Percentiles rank a stretch among this genome's conserved stretches.
Conservation (phyloP, 352 stramenopile species). For the Pythium aquatile region DNA sequence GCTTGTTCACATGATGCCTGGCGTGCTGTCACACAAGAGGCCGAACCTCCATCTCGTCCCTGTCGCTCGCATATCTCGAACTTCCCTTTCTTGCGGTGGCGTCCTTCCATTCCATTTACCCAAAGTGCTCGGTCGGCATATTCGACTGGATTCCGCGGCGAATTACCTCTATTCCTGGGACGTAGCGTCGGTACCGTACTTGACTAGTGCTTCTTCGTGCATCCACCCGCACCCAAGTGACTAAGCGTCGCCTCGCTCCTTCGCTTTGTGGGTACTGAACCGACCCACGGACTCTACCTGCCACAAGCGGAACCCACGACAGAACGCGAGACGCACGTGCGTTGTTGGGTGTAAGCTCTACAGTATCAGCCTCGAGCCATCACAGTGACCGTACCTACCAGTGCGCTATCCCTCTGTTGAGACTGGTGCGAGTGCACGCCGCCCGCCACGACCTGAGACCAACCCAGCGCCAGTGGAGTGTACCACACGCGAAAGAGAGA, state of each 20-base stretch:
- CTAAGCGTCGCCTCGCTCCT: neutral
- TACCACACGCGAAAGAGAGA: neutral
- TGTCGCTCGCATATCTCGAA: neutral
- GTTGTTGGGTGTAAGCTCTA: neutral
- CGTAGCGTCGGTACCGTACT: neutral
- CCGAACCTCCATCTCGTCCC: neutral
- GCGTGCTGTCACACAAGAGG: neutral
- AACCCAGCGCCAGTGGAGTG: neutral
- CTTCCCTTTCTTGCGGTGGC: neutral
- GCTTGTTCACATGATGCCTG: neutral
- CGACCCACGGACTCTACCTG: neutral
- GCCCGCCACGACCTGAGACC: neutral
- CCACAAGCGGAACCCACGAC: neutral
- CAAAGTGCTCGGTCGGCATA: neutral
- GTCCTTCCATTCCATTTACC: neutral
- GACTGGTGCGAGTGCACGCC: neutral
- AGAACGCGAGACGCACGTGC: neutral
- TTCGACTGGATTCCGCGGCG: neutral
- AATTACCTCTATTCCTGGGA: neutral
- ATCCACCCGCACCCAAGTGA: neutral
- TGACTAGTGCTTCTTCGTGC: neutral
- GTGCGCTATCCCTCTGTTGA: neutral
- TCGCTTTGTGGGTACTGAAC: neutral
- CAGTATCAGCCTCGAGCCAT: neutral
- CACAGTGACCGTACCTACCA: no score